These are phyloP conservation scores for Hortaea sp. DNA, from an alignment of 2,329 filamentous ascomycete species.

Conservation along the genomic window DNA sequence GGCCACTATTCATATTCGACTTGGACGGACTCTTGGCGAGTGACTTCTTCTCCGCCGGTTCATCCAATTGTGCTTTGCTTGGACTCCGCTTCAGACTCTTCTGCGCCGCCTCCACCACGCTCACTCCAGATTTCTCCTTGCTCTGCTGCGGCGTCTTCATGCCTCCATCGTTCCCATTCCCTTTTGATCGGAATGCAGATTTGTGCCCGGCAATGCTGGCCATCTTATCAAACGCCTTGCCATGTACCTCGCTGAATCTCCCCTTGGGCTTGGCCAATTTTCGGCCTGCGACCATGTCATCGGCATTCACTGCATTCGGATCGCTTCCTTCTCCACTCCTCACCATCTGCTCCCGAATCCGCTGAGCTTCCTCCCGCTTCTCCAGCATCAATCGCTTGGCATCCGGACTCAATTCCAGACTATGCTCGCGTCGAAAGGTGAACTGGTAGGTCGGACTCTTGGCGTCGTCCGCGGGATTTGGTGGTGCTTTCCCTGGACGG, in stretches of 20 bases:
- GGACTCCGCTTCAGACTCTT: slow-evolving; percentile 43
- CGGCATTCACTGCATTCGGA: slow-evolving; percentile 5
- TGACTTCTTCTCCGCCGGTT: slow-evolving; percentile 19
- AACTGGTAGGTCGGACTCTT: slow-evolving; percentile 57
- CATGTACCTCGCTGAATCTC: slow-evolving; percentile 77
- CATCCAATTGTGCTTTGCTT: slow-evolving; percentile 55
- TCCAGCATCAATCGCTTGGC: slow-evolving; percentile 53
- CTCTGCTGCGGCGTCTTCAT: neutral
- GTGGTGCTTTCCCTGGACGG: slow-evolving; percentile 11
- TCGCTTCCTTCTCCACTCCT: slow-evolving; percentile 47
- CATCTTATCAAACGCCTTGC: slow-evolving; percentile 92
- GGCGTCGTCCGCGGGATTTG: slow-evolving; percentile 17
- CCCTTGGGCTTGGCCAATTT: slow-evolving; percentile 71
- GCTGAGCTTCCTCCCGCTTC: slow-evolving; percentile 60
- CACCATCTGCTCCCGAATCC: slow-evolving; percentile 59
- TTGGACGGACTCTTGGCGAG: slow-evolving; percentile 15
- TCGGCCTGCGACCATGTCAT: slow-evolving; percentile 38
- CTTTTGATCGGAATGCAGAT: slow-evolving; percentile 56
- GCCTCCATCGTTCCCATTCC: neutral
- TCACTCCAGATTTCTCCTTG: neutral
- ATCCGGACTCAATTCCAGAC: slow-evolving; percentile 50
- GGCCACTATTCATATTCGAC: slow-evolving; percentile 13
- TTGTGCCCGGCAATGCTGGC: slow-evolving; percentile 85
- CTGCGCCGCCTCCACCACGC: slow-evolving; percentile 10
- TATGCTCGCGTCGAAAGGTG: slow-evolving; percentile 46